Conservation (phyloP, 2,329 filamentous ascomycete genomes). For the Botrytis tulipae region DNA sequence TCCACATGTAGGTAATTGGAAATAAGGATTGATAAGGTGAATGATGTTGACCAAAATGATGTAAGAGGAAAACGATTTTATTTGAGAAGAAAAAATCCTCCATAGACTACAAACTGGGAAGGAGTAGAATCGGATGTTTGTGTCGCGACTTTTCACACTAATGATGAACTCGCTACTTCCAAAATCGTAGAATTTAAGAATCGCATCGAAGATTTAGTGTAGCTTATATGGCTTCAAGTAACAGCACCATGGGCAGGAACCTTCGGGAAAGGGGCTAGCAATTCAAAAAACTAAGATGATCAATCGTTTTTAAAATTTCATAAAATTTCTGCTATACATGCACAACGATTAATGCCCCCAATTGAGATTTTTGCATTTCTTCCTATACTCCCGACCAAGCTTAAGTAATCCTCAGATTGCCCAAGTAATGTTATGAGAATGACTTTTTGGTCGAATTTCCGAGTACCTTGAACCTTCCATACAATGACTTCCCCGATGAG, state of each 20-base stretch:
- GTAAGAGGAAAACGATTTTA: neutral
- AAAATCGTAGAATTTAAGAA: neutral
- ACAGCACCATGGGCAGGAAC: neutral
- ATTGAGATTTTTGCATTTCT: no score
- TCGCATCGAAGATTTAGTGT: neutral
- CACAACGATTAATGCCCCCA: neutral
- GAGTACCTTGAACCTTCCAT: neutral
- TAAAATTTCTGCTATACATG: neutral
- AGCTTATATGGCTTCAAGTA: neutral
- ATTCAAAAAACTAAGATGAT: neutral
- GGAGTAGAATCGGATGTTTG: neutral
- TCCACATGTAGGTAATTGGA: neutral
- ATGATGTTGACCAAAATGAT: neutral
- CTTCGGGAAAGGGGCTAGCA: neutral
- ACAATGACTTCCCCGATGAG: neutral
- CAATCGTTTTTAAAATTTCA: neutral
- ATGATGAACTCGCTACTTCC: neutral
- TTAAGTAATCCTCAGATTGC: neutral
- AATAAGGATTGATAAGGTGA: neutral
- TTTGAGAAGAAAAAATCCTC: neutral
- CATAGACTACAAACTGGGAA: neutral
- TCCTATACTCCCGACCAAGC: neutral
- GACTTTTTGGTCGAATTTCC: neutral
- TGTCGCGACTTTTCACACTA: neutral
- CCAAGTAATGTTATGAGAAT: neutral